Percentiles rank a stretch among this genome's conserved stretches.
Conservation (phyloP, 164 flowering plant genomes). For the Liriodendron chinense region DNA sequence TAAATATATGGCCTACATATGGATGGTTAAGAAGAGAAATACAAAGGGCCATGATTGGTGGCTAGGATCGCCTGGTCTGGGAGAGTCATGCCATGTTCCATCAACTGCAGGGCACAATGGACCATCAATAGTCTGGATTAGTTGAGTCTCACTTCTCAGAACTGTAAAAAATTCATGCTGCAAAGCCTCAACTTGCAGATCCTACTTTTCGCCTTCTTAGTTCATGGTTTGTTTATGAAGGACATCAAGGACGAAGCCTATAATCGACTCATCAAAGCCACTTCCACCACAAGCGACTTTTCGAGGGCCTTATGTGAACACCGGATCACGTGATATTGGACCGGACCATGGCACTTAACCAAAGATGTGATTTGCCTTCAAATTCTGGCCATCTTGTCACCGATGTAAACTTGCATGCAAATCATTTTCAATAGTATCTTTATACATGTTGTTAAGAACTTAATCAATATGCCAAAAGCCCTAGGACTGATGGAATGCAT, state of each 20-base stretch:
- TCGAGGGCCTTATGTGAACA: constrained; percentile 91
- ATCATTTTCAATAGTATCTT: neutral
- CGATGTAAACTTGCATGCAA: neutral
- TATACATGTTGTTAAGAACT: no score
- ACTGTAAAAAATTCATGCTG: neutral
- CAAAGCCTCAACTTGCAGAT: neutral
- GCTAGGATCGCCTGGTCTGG: neutral
- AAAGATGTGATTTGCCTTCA: constrained; percentile 39
- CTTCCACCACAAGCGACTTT: constrained; percentile 94
- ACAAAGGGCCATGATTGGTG: neutral
- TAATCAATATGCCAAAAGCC: no score
- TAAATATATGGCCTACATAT: neutral
- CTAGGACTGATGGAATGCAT: no score
- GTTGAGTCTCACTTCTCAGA: neutral
- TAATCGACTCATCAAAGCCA: constrained; percentile 87
- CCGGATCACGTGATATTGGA: constrained; percentile 93
- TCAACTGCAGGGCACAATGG: neutral
- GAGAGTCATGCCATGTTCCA: neutral
- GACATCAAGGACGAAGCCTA: constrained; percentile 55
- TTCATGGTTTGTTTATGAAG: constrained; percentile 28
- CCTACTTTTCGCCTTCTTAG: neutral
- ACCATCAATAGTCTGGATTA: neutral
- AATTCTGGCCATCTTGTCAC: neutral
- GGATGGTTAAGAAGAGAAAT: neutral
- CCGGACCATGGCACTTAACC: constrained; percentile 62